These are phyloP conservation scores for Zoysia pacifica DNA, from an alignment of 176 grass and related monocot species.

Conservation along the genomic window DNA sequence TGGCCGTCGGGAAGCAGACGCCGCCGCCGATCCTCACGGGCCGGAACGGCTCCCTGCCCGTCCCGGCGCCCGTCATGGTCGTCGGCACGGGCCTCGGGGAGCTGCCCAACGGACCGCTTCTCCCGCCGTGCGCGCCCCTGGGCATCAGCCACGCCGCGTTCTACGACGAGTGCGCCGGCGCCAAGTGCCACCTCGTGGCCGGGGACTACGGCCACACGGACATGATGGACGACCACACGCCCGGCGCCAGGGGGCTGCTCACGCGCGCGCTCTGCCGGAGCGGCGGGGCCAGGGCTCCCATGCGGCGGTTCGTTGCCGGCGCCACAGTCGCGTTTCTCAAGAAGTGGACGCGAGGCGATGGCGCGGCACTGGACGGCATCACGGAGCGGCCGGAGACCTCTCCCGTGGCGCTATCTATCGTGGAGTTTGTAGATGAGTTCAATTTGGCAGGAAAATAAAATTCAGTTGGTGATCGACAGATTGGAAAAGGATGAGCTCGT, in stretches of 20 bases:
- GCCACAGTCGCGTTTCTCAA: conserved; percentile 71
- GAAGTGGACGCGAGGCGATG: conserved; percentile 38
- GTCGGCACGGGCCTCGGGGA: conserved; percentile 79
- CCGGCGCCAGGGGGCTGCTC: conserved; percentile 52
- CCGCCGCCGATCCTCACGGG: conserved; percentile 64
- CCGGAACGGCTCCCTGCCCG: conserved; percentile 24
- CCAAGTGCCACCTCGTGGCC: conserved; percentile 64
- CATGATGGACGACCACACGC: conserved; percentile 86
- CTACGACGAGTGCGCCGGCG: conserved; percentile 55
- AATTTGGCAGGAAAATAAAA: not conserved
- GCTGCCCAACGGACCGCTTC: conserved; percentile 38
- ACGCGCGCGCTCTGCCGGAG: conserved; percentile 60
- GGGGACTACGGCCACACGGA: conserved; percentile 78
- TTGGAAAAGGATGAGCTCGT: too few relatives aligned
- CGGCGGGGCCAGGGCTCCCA: conserved; percentile 61
- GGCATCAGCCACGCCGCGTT: conserved; percentile 72
- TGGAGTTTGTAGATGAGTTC: conserved; percentile 36
- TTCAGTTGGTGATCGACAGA: too few relatives aligned
- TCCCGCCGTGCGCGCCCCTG: conserved; percentile 63
- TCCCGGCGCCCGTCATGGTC: conserved; percentile 56
- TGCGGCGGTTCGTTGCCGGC: conserved; percentile 78
- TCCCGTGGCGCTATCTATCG: conserved; percentile 59
- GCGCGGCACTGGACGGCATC: conserved; percentile 39
- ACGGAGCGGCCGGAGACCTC: conserved; percentile 39
- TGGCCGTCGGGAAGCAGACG: conserved; percentile 61